A percentile compares a stretch with the other conserved stretches of the same genome.
phyloP scores from a whole-genome alignment of 441 rosid species.

The Populus hybrid region DNA sequence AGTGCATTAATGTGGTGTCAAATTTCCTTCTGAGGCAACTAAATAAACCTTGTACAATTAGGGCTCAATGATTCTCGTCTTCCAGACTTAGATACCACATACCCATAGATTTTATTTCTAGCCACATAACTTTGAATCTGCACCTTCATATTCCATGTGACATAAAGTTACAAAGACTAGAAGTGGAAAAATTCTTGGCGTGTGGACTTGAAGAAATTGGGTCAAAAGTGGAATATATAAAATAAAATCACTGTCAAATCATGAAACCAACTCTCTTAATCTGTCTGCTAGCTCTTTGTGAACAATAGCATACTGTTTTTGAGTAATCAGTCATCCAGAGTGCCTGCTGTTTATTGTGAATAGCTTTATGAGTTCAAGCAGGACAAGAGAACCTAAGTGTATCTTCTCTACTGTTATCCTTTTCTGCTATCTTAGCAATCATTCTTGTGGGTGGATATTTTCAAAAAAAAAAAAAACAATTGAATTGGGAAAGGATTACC shows the following conservation, averaged over 20 bases:
- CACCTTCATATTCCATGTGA: not conserved
- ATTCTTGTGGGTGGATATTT: not conserved
- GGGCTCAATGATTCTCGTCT: not conserved
- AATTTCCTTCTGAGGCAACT: not conserved
- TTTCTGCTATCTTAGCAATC: constrained; percentile 4
- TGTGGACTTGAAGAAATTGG: not conserved
- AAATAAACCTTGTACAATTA: not conserved
- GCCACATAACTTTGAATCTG: not conserved
- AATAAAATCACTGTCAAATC: not conserved
- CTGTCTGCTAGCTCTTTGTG: not conserved
- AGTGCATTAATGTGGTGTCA: not conserved
- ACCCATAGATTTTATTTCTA: not conserved
- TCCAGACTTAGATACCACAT: not conserved
- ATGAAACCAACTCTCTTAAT: not conserved
- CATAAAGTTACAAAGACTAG: not conserved
- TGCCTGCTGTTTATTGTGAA: not conserved
- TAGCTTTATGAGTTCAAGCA: not conserved
- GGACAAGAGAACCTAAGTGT: not conserved
- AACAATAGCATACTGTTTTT: not conserved
- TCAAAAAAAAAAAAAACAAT: not conserved
- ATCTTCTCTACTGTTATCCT: not conserved
- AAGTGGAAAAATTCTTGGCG: not conserved
- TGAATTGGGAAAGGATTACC: constrained; percentile 7
- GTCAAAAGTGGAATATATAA: not conserved
- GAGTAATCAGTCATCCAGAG: not conserved